phyloP scores from a whole-genome alignment of 2,329 filamentous ascomycete species.

The Calonectria henricotiae region DNA sequence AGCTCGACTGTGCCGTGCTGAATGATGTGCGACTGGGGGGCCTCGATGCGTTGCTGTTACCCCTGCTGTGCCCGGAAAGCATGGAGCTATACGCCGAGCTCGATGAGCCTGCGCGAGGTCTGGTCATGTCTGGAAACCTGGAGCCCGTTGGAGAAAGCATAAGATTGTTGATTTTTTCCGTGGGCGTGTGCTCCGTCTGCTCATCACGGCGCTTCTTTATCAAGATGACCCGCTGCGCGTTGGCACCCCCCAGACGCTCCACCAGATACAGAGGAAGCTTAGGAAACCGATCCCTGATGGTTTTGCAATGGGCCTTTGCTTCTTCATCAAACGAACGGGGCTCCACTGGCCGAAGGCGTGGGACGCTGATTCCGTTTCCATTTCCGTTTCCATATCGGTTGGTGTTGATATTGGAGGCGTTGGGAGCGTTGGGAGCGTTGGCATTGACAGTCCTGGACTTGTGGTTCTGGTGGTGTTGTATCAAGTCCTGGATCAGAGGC shows the following conservation, averaged over 20 bases:
- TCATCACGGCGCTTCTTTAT: conserved; percentile 7
- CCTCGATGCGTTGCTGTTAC: not conserved
- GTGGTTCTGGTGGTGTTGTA: conserved; percentile 5
- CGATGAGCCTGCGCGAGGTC: not conserved
- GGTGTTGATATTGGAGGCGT: not conserved
- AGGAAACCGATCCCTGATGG: not conserved
- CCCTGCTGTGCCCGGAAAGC: not conserved
- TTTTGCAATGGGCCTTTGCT: conserved; percentile 1
- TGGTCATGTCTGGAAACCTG: not conserved
- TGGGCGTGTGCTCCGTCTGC: not conserved
- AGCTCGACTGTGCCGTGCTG: conserved; percentile 15
- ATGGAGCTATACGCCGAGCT: not conserved
- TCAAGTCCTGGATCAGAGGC: conserved; percentile 10
- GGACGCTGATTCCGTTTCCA: not conserved
- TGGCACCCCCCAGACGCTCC: conserved; percentile 5
- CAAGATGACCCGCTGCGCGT: conserved; percentile 1
- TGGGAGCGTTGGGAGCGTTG: not conserved
- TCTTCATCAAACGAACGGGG: not conserved
- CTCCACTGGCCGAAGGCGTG: not conserved
- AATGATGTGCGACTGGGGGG: conserved; percentile 23
- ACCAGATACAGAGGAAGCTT: conserved; percentile 16
- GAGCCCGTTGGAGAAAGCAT: not conserved
- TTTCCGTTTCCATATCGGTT: not conserved
- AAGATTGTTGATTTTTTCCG: not conserved
- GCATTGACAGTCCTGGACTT: not conserved